Percentiles rank a stretch among this genome's conserved stretches.
phyloP scores from a whole-genome alignment of 192 early-diverging fungal genomes.

The Podila horticola region DNA sequence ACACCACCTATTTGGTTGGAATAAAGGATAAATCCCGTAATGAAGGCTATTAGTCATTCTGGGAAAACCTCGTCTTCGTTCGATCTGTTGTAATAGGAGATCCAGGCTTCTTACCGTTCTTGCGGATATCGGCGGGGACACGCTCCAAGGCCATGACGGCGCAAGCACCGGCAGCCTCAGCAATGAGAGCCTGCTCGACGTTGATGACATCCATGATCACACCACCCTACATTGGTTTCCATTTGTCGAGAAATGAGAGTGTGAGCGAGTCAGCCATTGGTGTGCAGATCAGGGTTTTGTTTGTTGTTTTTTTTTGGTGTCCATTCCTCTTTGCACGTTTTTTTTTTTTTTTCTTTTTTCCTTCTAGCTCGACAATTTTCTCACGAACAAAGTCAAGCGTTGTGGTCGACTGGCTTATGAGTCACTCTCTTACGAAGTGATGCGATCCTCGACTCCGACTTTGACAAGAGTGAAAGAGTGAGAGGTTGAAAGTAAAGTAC shows the following conservation, averaged over 20 bases:
- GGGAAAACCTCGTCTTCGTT: no score
- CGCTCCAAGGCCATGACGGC: constrained; percentile 98
- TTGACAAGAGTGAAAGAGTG: background rate
- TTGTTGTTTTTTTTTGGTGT: background rate
- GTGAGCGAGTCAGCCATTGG: background rate
- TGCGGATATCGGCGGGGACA: constrained; percentile 99
- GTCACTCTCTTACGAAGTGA: no score
- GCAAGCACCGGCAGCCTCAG: constrained; percentile 95
- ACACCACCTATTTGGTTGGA: constrained; percentile 74
- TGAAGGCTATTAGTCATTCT: no score
- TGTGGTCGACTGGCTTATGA: background rate
- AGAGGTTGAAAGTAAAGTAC: constrained; percentile 46
- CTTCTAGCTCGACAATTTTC: background rate
- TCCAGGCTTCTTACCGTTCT: constrained; percentile 71
- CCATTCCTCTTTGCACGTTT: background rate
- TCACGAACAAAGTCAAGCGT: background rate
- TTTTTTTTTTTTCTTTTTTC: background rate
- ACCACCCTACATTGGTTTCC: constrained; percentile 74
- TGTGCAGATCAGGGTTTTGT: background rate
- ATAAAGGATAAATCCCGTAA: no score
- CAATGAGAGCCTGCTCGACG: constrained; percentile 97
- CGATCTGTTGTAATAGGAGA: background rate
- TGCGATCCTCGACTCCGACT: background rate
- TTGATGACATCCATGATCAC: constrained; percentile 99
- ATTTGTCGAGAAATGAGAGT: constrained; percentile 10